Conservation (phyloP, 345 rosid species). For the Gossypium sturtianum region DNA sequence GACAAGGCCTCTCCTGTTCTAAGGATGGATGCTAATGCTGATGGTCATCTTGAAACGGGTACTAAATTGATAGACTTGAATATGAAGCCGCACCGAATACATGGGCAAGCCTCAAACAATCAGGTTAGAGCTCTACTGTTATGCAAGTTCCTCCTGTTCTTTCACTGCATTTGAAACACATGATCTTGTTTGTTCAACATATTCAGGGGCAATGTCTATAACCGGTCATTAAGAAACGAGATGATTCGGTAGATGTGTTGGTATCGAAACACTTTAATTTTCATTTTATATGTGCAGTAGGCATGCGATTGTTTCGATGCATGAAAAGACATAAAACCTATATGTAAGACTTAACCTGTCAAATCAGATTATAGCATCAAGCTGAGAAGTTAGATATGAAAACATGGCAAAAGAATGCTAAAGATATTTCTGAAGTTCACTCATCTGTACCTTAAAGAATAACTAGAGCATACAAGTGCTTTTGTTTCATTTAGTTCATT, state of each 20-base stretch:
- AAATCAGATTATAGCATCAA: background rate
- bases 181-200: background rate
- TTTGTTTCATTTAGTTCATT: too few species aligned
- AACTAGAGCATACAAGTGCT: background rate
- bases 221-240: background rate
- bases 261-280: background rate
- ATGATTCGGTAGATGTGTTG: background rate
- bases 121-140: constrained; percentile 34
- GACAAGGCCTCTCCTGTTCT: constrained; percentile 27
- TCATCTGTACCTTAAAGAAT: background rate
- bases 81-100: constrained; percentile 50
- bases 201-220: background rate
- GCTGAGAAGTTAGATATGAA: background rate
- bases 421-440: background rate
- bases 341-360: background rate
- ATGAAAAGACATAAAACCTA: background rate
- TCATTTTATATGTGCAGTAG: background rate
- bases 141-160: background rate
- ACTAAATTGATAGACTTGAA: constrained; percentile 67
- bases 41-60: constrained; percentile 31
- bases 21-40: constrained; percentile 28
- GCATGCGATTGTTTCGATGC: background rate
- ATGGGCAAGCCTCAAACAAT: constrained; percentile 49
- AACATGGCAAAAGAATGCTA: background rate
- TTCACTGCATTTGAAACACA: background rate